A percentile compares a stretch with the other conserved stretches of the same genome.
Evolutionary conservation across 164 flowering plant species (phyloP).

Genomic region (Nymphaea colorata): DNA sequence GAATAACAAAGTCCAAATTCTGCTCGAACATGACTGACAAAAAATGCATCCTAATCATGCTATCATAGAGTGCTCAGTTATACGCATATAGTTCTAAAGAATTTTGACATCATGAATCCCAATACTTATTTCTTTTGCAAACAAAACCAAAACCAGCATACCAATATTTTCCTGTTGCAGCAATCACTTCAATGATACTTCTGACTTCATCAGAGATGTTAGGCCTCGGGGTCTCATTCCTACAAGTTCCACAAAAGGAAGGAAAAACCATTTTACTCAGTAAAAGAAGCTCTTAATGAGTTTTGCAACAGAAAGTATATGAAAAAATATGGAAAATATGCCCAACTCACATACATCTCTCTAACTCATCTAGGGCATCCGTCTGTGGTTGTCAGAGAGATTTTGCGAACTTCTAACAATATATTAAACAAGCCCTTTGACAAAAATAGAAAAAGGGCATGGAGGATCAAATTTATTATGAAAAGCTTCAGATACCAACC

Average conservation of each 20-base stretch:
- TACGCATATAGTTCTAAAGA: no score
- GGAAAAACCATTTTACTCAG: not conserved
- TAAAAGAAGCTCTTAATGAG: not conserved
- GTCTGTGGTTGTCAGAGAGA: no score
- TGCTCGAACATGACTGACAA: no score
- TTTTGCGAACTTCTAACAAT: no score
- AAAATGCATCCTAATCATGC: no score
- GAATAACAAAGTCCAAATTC: no score
- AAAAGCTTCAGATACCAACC: not conserved
- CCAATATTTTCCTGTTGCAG: conserved; percentile 80
- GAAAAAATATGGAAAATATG: not conserved
- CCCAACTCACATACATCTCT: no score
- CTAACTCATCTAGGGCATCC: not conserved
- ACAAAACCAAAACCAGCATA: conserved; percentile 9
- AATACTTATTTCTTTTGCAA: no score
- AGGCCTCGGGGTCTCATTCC: not conserved
- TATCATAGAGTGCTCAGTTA: no score
- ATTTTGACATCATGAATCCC: no score
- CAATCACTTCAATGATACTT: conserved; percentile 43
- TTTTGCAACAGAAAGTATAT: not conserved
- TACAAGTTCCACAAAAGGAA: not conserved
- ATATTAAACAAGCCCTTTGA: no score
- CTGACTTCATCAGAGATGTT: conserved; percentile 29
- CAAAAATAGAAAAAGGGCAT: not conserved
- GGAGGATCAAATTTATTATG: not conserved